Evolutionary conservation across 805 yeast genomes (phyloP), one percentile per base, ranked within the genome.

Genomic region (Cyberlindnera subsufficiens): DNA sequence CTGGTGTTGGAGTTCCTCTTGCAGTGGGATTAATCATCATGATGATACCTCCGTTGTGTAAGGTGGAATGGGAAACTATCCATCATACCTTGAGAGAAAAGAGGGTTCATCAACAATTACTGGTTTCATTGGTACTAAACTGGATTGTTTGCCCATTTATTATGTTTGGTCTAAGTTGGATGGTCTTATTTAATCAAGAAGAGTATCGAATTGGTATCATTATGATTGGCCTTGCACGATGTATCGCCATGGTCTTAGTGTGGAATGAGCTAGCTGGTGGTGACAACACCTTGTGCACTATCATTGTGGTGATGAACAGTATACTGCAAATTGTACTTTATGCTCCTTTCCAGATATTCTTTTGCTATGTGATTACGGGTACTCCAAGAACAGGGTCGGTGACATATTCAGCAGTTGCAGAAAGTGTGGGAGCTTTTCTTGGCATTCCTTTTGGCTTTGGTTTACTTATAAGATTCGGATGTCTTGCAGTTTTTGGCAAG

Each of bases 171-270:
- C 60, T 77, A 15, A 72, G 78, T 1, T 77, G 82, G 83, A 51
- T 71, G 35, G 65, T 68, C 0, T 50, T 78, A 38, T 72, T 72
- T 42, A 72, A 76, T 43, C 52, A 66, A 39, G 60, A 60, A 7
- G 82, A 74, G 42, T 73, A 72, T 43, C 60, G 82, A 34, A 63
- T 59, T 33, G 82, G 82, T 2, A 65, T 78, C n/a, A 74, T 78
- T 27, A 69, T 78, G 73, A 74, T 78, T 37, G 83, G 83, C 1
- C 43, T 74, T 30, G 82, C 80, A 6, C 59, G 82, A 44, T 77
- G 83, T 53, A 76, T 77, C 48, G 83, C 82, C 18, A 77, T 78
- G 82, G 83, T 77, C 1, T 58, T 78, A 39, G 55, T 77, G 22
- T 77, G 82, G 83, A 77, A 72, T 52, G 69, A 72, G 27, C 61